Base-by-base conservation (phyloP, 1,139 yeast species). In the Yarrowia galli region DNA sequence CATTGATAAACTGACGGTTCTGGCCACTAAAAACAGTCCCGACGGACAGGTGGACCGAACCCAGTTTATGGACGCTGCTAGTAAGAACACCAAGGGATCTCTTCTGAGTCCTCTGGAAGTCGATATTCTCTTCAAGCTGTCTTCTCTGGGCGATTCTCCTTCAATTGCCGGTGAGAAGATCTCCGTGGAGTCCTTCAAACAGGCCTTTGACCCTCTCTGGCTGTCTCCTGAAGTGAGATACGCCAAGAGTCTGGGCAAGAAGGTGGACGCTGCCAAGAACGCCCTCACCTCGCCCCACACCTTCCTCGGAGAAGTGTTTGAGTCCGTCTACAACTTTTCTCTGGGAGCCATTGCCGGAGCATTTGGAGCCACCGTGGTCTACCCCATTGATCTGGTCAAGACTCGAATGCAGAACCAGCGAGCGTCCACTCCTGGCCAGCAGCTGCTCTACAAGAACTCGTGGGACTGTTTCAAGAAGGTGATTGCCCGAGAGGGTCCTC, bases 391-490 rank as follows among this genome's bases (percentile, higher is more conserved):
- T 80, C 84, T 95, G 78, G 95, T 95, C 72, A 95, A 95, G 81
- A 95, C 99, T 4, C 87, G 98, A 78, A 92, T 95, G 97, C 99
- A 95, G 80, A 97, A 97, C 71, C 98, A 95, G 81, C 87, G 92
- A 73, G 85, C 87, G 71, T 79, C 81, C 23, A 82, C 89, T 51
- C 84, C 91, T 23, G 83, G 83, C 51, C 80, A 77, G 69, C 78
- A 77, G 69, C 77, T 80, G 65, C 79, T 84, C 66, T 95, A 95
- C 79, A 86, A 85, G 72, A 92, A 91, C 76, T 92, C 97, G 10
- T 71, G 88, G 38, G 98, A 95, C 77, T 95, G 98, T 80, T 89
- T 92, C 78, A 82, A 83, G 67, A 92, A 92, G 75, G 92, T 93
- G 68, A 71, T 93, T 43, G 80, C 83, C 66, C 82, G 85, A 70